Base-by-base conservation (phyloP, 192 early-diverging fungal genomes). In the Coemansia sp. region DNA sequence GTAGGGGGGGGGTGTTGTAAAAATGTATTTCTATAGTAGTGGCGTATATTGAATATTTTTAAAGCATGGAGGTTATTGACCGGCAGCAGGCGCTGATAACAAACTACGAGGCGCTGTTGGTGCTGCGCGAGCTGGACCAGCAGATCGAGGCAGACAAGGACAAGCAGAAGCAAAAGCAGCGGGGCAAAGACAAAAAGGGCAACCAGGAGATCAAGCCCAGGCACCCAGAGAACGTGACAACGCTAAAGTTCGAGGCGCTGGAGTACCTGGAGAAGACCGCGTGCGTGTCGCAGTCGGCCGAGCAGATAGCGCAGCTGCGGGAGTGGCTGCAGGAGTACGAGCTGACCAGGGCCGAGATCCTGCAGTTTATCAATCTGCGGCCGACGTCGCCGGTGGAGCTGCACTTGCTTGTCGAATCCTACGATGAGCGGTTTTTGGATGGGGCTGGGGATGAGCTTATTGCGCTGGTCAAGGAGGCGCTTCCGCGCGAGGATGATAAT, bases 331-430 rank as follows among this genome's bases (percentile, higher is more conserved):
- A 40, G 25, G 32, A 31, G 3, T 85, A 68, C 35, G 65, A 84
- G 29, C 58, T 93, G 48, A 91, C 87, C 46, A 87, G 87, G 63
- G 88, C 80, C 3, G 91, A 93, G 55, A 77, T 84, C 0, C 69
- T 93, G 40, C 89, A 90, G 72, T 85, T 92, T 22, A 58, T 90
- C 60, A 91, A 92, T 46, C 56, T 87, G 47, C 67, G 87, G 56
- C 88, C 91, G 11, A 85, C 62, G 43, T 81, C 79, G 22, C 55
- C 67, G 5, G 87, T 89, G 14, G 91, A 90, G 56, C 65, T 92
- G 42, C 67, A 83, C 42, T 56, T 86, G 64, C 87, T 89, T 8
- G 84, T 90, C 51, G 90, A 92, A 61, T 87, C 90, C 58, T 87
- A 84, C 56, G 86, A 83, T 18, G 83, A 87, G 44, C 84, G 90